Percentiles rank a stretch among this genome's conserved stretches.
Conservation (phyloP, 805 yeast species). For the Metschnikowia anglica region DNA sequence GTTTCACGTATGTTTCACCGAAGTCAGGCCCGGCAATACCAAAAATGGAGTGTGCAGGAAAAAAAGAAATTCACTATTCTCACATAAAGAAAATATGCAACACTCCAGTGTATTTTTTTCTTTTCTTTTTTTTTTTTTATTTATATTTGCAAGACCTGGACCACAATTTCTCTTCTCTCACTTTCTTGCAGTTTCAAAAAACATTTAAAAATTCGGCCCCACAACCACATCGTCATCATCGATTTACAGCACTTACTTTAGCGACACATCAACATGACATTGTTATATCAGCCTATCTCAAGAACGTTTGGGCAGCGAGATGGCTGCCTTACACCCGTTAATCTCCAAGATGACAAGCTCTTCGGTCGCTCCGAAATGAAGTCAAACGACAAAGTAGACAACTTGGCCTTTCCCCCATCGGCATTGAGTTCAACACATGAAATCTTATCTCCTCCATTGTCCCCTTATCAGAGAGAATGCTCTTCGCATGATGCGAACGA, state of each 20-base stretch:
- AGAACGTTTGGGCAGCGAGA: slow-evolving; percentile 30
- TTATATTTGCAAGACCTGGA: slow-evolving; percentile 8
- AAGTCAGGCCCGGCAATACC: slow-evolving; percentile 3
- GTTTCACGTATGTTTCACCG: not conserved
- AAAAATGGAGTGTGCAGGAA: slow-evolving; percentile 12
- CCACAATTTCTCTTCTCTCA: slow-evolving; percentile 1
- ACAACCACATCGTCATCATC: not conserved
- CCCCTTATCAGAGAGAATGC: slow-evolving; percentile 22
- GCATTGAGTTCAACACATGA: slow-evolving; percentile 18
- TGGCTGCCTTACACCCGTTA: slow-evolving; percentile 35
- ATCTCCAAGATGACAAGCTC: slow-evolving; percentile 14
- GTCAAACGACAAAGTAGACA: slow-evolving; percentile 1
- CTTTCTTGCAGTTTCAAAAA: not conserved
- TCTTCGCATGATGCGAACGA: slow-evolving; percentile 15
- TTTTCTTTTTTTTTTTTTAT: slow-evolving; percentile 12
- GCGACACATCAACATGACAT: slow-evolving; percentile 23
- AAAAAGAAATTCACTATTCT: slow-evolving; percentile 19
- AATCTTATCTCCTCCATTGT: slow-evolving; percentile 30
- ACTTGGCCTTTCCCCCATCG: slow-evolving; percentile 1
- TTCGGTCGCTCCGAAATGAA: not conserved
- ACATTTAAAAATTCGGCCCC: too few species aligned
- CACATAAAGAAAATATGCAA: slow-evolving; percentile 17
- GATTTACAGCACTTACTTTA: not conserved
- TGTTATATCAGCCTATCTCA: slow-evolving; percentile 35
- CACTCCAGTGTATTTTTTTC: slow-evolving; percentile 11